These are phyloP conservation scores for Hydnum rufescens DNA, from an alignment of 768 basidiomycete species.

Conservation along the genomic window DNA sequence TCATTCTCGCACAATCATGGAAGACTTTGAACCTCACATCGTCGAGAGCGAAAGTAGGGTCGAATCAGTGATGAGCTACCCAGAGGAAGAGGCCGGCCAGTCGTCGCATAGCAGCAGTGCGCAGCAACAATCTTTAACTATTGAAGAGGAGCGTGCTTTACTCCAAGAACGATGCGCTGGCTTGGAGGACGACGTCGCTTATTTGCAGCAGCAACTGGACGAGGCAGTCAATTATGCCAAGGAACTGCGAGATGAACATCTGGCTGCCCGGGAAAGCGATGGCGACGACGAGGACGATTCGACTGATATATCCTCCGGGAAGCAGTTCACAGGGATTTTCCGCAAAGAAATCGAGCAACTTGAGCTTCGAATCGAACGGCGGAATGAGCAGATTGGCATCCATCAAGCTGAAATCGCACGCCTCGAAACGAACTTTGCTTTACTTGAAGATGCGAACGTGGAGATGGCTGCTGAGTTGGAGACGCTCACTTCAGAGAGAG, in stretches of 20 bases:
- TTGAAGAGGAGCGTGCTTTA: background rate
- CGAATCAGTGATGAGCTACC: no score
- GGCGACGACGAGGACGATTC: background rate
- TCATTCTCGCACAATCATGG: no score
- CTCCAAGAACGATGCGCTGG: background rate
- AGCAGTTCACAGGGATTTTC: no score
- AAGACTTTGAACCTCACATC: no score
- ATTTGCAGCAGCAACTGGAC: background rate
- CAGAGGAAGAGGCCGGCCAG: no score
- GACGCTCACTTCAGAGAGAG: conserved; percentile 41
- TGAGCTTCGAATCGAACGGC: conserved; percentile 39
- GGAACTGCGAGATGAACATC: background rate
- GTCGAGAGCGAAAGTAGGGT: no score
- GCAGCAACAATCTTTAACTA: no score
- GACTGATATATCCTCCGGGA: no score
- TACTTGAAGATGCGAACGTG: conserved; percentile 52
- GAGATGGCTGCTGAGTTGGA: conserved; percentile 59
- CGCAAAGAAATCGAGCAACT: conserved; percentile 37
- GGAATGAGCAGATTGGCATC: conserved; percentile 55
- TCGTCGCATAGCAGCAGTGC: no score
- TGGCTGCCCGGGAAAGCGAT: background rate
- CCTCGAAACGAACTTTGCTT: conserved; percentile 49
- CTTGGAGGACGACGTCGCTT: background rate
- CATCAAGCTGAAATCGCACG: conserved; percentile 64
- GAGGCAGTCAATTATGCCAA: background rate